Evolutionary conservation across 1,284 basidiomycete species (phyloP), one percentile per base, ranked within the genome.

Genomic region (Trametes polyzona): DNA sequence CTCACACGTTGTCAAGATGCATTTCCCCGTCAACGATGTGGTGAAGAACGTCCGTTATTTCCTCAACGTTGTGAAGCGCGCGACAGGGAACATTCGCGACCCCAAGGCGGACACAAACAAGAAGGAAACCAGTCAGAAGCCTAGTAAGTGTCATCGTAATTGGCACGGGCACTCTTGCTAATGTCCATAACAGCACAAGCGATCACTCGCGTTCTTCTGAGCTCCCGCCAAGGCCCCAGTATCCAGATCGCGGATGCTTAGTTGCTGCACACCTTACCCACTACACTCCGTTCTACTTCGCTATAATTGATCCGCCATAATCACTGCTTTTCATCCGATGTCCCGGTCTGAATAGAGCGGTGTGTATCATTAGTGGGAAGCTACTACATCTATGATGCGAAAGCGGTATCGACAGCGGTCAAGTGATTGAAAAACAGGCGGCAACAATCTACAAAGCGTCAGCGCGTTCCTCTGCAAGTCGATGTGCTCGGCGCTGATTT

Each of bases 201-300:
- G 10, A 90, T 95, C 65, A 81, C 76, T 33, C 86, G 87, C 63
- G 87, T 95, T 21, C 80, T 93, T 63, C 80, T 97, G 53, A 94
- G 91, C 73, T 93, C 94, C 24, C 86, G 84, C 33, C 88, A 91
- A 69, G 94, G 94, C 16, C 95, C 95, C 19, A 89, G 90, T 17
- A 93, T 96, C 70, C 84, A 82, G 62, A 83, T 93, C 68, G 76
- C 79, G 50, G 87, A 89, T 67, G 60, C 69, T 23, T 75, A 70
- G 57, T 4, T 6, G 16, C n/a, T 19, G 32, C 6, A 5, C 32
- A 21, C 42, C 57, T 50, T 70, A 72, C 46, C 55, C 24, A 16
- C 23, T 27, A n/a, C n/a, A n/a, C n/a, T n/a, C n/a, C n/a, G n/a
- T n/a, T n/a, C n/a, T 42, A 42, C 41, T n/a, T 29, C 14, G 24